Percentiles rank a stretch among this genome's conserved stretches.
These are phyloP conservation scores for Morella rubra DNA, from an alignment of 306 rosid species.

Conservation along the genomic window DNA sequence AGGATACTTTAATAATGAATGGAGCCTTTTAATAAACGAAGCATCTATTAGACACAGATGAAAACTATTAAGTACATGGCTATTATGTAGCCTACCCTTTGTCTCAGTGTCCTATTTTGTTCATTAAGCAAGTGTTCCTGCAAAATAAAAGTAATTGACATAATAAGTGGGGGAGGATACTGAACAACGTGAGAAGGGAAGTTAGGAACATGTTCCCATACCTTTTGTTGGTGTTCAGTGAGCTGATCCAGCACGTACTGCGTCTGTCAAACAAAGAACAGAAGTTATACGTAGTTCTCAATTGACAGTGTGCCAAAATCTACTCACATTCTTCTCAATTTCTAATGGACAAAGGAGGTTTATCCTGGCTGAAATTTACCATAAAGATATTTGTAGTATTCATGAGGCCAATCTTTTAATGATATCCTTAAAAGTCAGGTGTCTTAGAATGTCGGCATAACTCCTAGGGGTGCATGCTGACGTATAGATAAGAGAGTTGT, in stretches of 20 bases:
- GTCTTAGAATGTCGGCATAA: background rate
- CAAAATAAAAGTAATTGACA: conserved; percentile 3
- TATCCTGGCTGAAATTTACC: background rate
- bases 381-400: background rate
- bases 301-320: background rate
- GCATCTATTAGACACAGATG: no score
- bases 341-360: background rate
- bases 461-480: background rate
- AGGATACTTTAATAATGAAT: no score
- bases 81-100: conserved; percentile 59
- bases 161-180: background rate
- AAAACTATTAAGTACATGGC: no score
- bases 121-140: conserved; percentile 83
- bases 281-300: background rate
- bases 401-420: no score
- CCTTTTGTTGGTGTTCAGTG: conserved; percentile 83
- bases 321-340: background rate
- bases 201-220: conserved; percentile 27
- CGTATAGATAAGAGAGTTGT: background rate
- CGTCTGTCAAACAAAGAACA: conserved; percentile 44
- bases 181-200: background rate
- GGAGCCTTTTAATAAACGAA: no score
- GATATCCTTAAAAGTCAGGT: no score
- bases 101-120: conserved; percentile 73
- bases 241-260: conserved; percentile 91